A percentile compares a stretch with the other conserved stretches of the same genome.
These are phyloP conservation scores for cucumber (Cucumis sativus) DNA, from an alignment of 306 rosid species.

Conservation along the genomic window DNA sequence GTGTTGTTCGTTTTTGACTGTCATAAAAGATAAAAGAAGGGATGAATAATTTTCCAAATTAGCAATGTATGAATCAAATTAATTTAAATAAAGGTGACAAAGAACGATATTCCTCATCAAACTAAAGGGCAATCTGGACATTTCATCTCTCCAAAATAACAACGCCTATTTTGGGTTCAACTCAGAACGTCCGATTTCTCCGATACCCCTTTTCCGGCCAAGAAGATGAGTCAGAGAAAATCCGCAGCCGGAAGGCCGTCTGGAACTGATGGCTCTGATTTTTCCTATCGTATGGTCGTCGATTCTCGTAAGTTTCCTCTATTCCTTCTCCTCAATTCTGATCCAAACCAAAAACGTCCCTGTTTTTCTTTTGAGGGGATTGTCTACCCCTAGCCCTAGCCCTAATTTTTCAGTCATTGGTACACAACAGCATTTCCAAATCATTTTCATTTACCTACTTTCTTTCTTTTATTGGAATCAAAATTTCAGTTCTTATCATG, in stretches of 20 bases:
- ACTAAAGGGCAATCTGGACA: too few species aligned
- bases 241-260: slow-evolving; percentile 48
- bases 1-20: too few species aligned
- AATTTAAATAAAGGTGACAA: too few species aligned
- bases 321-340: background rate
- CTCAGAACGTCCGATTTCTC: too few species aligned
- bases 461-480: background rate
- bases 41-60: too few species aligned
- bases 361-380: background rate
- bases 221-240: slow-evolving; percentile 55
- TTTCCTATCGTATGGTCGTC: slow-evolving; percentile 75
- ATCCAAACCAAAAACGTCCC: background rate
- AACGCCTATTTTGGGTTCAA: too few species aligned
- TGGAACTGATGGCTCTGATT: slow-evolving; percentile 89
- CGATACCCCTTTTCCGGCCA: background rate
- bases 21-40: too few species aligned
- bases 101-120: too few species aligned
- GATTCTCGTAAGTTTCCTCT: slow-evolving; percentile 58
- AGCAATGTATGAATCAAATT: too few species aligned
- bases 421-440: background rate
- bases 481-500: background rate
- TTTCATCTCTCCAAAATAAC: too few species aligned
- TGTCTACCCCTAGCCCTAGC: background rate
- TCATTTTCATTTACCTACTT: background rate
- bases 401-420: background rate